Evolutionary conservation across 2,329 filamentous ascomycete species (phyloP), one percentile per base, ranked within the genome.

Genomic region (Cercospora nicotianae): DNA sequence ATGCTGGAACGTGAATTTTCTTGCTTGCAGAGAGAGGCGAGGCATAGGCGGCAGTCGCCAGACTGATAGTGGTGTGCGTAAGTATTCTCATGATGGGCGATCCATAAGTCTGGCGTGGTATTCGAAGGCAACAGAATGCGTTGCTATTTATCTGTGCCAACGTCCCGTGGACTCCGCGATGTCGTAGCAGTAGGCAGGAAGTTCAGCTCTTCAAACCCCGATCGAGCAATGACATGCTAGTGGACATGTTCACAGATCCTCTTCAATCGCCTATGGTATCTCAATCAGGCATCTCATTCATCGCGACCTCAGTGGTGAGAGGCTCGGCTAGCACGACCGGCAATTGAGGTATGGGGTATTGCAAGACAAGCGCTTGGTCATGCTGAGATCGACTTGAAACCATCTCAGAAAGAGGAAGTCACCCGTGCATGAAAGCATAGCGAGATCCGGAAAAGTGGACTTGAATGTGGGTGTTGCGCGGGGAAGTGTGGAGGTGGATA

Each of bases 401-500:
- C 23, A 28, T 55, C 48, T 55, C 48, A 30, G 48, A 23, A 55
- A n/a, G 5, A 26, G 23, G 2, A 55, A 28, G 20, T 4, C 23
- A 9, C 26, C 5, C 8, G 23, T 30, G 20, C 23, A 9, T 30
- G 23, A 28, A 28, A 55, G 20, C 18, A 36, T 28, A 28, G 26
- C 16, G 5, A 3, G 28, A 18, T 18, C 55, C 55, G 55, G 55
- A 33, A 36, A 59, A 58, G 55, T 58, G 55, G 55, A n/a, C 28
- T n/a, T 5, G 55, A 5, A 20, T 18, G 55, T 36, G 55, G 31
- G n/a, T 18, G 16, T n/a, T 7, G 55, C 18, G 55, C 55, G 55
- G 55, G 31, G 55, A 59, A 59, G 6, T 59, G 55, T 59, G 55
- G 55, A 59, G 55, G 55, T 59, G 30, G 55, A 36, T 31, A 20